Conservation (phyloP, 805 yeast genomes). For the Pichia phayaonensis region DNA sequence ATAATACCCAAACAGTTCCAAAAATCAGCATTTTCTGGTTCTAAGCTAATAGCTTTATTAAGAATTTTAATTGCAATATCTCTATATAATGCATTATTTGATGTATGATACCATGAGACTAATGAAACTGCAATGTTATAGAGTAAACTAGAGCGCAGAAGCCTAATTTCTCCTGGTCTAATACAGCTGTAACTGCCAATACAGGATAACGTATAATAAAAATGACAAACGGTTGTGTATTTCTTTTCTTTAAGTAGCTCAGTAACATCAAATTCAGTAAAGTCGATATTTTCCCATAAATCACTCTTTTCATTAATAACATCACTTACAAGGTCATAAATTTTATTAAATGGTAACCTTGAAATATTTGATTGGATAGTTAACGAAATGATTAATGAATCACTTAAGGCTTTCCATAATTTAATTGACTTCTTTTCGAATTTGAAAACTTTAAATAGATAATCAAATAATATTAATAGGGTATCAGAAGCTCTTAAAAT, state of each 20-base stretch:
- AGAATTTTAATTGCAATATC: constrained; percentile 48
- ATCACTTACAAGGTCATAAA: constrained; percentile 25
- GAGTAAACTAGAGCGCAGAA: constrained; percentile 44
- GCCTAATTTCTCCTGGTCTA: constrained; percentile 33
- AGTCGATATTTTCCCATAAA: constrained; percentile 1
- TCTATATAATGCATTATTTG: constrained; percentile 25
- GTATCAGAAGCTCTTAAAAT: constrained; percentile 56
- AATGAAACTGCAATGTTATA: constrained; percentile 70
- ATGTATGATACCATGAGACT: constrained; percentile 36
- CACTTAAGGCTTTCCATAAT: constrained; percentile 62
- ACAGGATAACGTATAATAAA: constrained; percentile 33
- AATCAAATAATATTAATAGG: constrained; percentile 31
- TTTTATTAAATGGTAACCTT: constrained; percentile 37
- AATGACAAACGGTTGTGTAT: neutral
- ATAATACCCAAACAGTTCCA: constrained; percentile 86
- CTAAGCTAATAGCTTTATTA: constrained; percentile 64
- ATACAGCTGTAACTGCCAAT: constrained; percentile 3
- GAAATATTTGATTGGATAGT: constrained; percentile 46
- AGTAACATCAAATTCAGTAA: neutral
- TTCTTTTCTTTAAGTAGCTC: constrained; percentile 28
- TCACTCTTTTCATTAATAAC: neutral
- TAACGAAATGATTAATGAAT: constrained; percentile 46
- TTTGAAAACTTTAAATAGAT: constrained; percentile 16
- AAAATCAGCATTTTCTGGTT: constrained; percentile 57
- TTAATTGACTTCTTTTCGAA: constrained; percentile 35